Evolutionary conservation across 768 basidiomycete species (phyloP).

Genomic region (Lactarius sanguifluus): DNA sequence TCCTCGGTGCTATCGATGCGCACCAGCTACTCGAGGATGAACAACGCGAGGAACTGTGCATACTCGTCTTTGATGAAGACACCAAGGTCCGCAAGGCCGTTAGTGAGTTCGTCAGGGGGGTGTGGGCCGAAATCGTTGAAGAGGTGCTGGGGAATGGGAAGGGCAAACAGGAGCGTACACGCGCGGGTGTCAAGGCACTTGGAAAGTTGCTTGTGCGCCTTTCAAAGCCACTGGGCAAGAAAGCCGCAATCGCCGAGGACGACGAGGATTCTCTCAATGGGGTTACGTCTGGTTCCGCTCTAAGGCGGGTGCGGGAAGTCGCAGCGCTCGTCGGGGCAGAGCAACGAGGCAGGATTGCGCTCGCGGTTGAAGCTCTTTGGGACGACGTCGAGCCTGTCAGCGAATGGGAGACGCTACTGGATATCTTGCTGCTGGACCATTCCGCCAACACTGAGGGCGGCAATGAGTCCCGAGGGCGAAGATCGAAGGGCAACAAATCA

Average conservation of each 20-base stretch:
- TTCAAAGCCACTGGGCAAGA: constrained; percentile 60
- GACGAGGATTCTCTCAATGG: constrained; percentile 44
- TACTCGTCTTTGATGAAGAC: constrained; percentile 86
- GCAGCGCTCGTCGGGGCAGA: constrained; percentile 41
- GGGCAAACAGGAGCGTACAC: constrained; percentile 51
- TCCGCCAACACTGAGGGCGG: constrained; percentile 59
- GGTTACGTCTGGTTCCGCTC: constrained; percentile 34
- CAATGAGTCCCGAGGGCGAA: constrained; percentile 34
- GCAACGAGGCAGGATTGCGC: constrained; percentile 60
- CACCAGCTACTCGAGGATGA: constrained; percentile 87
- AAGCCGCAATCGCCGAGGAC: constrained; percentile 42
- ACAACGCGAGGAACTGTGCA: constrained; percentile 75
- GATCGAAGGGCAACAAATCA: constrained; percentile 35
- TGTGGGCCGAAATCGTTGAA: constrained; percentile 81
- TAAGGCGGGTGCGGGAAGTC: constrained; percentile 42
- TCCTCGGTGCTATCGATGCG: constrained; percentile 78
- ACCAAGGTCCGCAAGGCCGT: constrained; percentile 77
- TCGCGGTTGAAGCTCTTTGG: constrained; percentile 90
- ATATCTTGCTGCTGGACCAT: constrained; percentile 85
- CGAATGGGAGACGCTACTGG: constrained; percentile 82
- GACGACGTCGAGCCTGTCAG: constrained; percentile 68
- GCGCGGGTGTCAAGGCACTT: constrained; percentile 69
- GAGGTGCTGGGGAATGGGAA: constrained; percentile 57
- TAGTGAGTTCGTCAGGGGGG: constrained; percentile 69
- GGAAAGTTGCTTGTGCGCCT: constrained; percentile 74